Percentiles rank a stretch among this genome's conserved stretches.
Evolutionary conservation across 2,329 filamentous ascomycete genomes (phyloP).

Genomic region (Aureobasidium sp.): DNA sequence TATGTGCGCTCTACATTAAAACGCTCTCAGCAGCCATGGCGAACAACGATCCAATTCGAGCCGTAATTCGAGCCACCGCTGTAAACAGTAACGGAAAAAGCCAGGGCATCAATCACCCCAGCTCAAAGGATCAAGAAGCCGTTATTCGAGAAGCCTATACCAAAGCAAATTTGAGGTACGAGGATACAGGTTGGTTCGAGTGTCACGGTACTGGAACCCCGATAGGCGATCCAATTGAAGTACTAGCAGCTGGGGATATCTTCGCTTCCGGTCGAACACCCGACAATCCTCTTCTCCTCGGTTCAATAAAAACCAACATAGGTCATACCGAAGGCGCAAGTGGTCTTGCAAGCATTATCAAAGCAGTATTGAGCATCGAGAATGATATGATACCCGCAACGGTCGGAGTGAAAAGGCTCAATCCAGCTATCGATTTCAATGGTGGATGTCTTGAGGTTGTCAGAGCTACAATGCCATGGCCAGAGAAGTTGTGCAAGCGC

Average conservation of each 20-base stretch:
- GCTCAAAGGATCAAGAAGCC: slow-evolving; percentile 25
- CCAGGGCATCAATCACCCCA: slow-evolving; percentile 32
- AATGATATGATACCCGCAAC: slow-evolving; percentile 19
- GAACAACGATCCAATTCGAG: slow-evolving; percentile 37
- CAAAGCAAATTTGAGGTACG: slow-evolving; percentile 23
- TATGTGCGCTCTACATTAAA: slow-evolving; percentile 44
- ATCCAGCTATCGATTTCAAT: not conserved
- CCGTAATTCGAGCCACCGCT: slow-evolving; percentile 27
- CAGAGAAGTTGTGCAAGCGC: not conserved
- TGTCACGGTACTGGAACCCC: slow-evolving; percentile 22
- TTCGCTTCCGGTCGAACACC: not conserved
- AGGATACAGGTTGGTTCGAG: slow-evolving; percentile 16
- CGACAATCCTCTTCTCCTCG: slow-evolving; percentile 14
- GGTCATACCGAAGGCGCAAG: slow-evolving; percentile 45
- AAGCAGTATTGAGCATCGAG: slow-evolving; percentile 21
- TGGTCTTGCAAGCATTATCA: slow-evolving; percentile 32
- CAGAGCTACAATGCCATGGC: not conserved
- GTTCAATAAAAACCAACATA: slow-evolving; percentile 25
- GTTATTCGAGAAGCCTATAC: slow-evolving; percentile 30
- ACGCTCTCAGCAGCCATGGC: slow-evolving; percentile 32
- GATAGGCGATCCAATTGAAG: slow-evolving; percentile 21
- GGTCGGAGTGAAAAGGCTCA: not conserved
- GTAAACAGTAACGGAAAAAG: slow-evolving; percentile 32
- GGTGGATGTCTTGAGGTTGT: not conserved
- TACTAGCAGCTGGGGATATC: slow-evolving; percentile 14